phyloP scores from a whole-genome alignment of 352 stramenopile genomes.

The Phytophthora sojae region DNA sequence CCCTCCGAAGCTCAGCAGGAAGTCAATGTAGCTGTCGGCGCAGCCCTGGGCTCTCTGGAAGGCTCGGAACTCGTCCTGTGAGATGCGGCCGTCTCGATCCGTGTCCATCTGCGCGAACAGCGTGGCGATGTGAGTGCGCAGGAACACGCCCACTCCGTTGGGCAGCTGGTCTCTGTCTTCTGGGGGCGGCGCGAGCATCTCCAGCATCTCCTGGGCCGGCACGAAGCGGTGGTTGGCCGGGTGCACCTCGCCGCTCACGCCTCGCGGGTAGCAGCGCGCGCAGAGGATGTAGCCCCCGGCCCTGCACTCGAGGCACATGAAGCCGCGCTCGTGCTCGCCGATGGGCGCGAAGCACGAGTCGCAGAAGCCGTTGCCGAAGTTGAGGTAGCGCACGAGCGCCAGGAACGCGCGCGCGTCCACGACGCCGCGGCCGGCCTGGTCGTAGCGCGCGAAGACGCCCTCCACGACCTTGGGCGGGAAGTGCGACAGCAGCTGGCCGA shows the following conservation, averaged over 20 bases:
- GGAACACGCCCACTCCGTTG: constrained; percentile 43
- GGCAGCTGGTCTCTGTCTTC: constrained; percentile 40
- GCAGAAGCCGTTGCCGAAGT: constrained; percentile 55
- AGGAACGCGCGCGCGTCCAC: constrained; percentile 47
- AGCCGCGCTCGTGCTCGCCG: constrained; percentile 44
- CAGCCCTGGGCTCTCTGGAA: constrained; percentile 40
- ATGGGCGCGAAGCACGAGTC: constrained; percentile 50
- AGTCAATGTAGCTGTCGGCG: constrained; percentile 46
- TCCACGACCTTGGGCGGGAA: constrained; percentile 44
- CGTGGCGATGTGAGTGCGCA: constrained; percentile 40
- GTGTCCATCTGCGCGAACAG: constrained; percentile 40
- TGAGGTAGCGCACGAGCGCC: constrained; percentile 50
- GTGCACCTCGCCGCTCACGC: constrained; percentile 37
- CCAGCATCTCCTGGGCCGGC: constrained; percentile 40
- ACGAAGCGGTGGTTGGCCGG: constrained; percentile 37
- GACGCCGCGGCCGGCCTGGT: constrained; percentile 38
- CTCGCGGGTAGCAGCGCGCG: constrained; percentile 39
- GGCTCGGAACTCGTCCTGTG: constrained; percentile 33
- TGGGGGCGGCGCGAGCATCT: constrained; percentile 36
- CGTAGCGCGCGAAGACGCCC: constrained; percentile 41
- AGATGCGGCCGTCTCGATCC: constrained; percentile 32
- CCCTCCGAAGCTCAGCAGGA: constrained; percentile 36
- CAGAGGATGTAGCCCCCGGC: constrained; percentile 47
- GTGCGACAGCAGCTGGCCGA: constrained; percentile 38
- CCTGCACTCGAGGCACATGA: constrained; percentile 47